Conservation (phyloP, 345 rosid species). For the Firmiana major region DNA sequence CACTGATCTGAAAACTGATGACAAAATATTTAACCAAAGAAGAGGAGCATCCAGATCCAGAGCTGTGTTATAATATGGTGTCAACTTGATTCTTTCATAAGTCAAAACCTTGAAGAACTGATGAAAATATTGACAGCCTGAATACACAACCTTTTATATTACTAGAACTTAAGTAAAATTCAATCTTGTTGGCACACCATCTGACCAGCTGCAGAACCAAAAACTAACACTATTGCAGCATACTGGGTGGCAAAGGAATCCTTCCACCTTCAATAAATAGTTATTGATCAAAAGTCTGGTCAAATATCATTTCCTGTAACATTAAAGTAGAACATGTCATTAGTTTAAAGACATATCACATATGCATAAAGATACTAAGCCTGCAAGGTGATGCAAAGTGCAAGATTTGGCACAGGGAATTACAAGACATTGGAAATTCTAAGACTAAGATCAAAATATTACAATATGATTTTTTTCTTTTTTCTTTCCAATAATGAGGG, state of each 20-base stretch:
- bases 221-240: conserved; percentile 16
- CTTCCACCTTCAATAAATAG: conserved; percentile 15
- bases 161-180: conserved; percentile 21
- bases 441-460: not conserved
- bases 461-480: not conserved
- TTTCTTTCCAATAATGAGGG: not conserved
- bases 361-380: not conserved
- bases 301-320: conserved; percentile 40
- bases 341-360: not conserved
- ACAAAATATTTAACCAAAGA: conserved; percentile 3
- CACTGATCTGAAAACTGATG: not conserved
- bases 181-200: conserved; percentile 16
- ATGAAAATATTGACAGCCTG: conserved; percentile 6
- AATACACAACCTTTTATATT: conserved; percentile 23
- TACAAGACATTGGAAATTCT: not conserved
- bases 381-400: conserved; percentile 1
- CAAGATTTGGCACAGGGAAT: not conserved
- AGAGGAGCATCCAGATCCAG: not conserved
- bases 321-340: conserved; percentile 5
- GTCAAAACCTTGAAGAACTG: not conserved
- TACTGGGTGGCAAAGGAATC: conserved; percentile 10
- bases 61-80: not conserved
- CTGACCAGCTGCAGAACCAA: conserved; percentile 7
- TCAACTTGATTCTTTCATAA: not conserved
- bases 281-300: conserved; percentile 27